These are phyloP conservation scores for Myxozyma monticola DNA, from an alignment of 805 yeast species.

Conservation along the genomic window DNA sequence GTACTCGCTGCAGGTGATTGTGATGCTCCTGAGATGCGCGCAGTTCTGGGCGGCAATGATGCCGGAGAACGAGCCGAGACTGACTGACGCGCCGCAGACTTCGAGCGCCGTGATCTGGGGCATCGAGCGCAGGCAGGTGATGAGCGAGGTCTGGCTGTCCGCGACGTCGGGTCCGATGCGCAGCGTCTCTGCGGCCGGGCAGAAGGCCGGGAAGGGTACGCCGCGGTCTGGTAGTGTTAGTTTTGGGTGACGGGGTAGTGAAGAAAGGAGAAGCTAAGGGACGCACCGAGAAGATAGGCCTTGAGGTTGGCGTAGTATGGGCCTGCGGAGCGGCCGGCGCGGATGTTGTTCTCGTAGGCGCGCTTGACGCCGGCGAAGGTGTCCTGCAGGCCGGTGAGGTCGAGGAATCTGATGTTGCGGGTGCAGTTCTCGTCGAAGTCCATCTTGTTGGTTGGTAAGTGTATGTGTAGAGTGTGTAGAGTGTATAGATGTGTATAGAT, in stretches of 20 bases:
- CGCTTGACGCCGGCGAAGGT: background rate
- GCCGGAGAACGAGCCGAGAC: constrained; percentile 17
- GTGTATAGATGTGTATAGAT: too few relatives aligned
- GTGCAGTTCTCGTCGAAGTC: constrained; percentile 3
- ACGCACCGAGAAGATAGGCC: constrained; percentile 2
- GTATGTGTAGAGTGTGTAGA: too few relatives aligned
- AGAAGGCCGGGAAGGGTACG: constrained; percentile 11
- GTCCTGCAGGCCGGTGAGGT: constrained; percentile 6
- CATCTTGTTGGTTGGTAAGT: too few relatives aligned
- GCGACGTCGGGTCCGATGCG: constrained; percentile 4
- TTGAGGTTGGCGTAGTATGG: constrained; percentile 1
- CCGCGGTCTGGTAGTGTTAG: background rate
- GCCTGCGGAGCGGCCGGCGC: constrained; percentile 2
- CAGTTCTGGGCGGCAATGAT: constrained; percentile 4
- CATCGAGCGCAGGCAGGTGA: constrained; percentile 6
- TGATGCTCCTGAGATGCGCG: constrained; percentile 1
- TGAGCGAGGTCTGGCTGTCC: constrained; percentile 9
- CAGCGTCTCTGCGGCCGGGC: constrained; percentile 8
- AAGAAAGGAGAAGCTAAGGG: background rate
- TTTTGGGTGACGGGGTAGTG: background rate
- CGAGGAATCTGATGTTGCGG: constrained; percentile 15
- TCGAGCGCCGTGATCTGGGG: constrained; percentile 3
- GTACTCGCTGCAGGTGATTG: constrained; percentile 6
- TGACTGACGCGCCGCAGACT: constrained; percentile 2
- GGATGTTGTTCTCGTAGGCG: background rate